Percentiles rank a stretch among this genome's conserved stretches.
These are phyloP conservation scores for Sequoia sempervirens DNA, from an alignment of 75 land plant species.

Conservation along the genomic window DNA sequence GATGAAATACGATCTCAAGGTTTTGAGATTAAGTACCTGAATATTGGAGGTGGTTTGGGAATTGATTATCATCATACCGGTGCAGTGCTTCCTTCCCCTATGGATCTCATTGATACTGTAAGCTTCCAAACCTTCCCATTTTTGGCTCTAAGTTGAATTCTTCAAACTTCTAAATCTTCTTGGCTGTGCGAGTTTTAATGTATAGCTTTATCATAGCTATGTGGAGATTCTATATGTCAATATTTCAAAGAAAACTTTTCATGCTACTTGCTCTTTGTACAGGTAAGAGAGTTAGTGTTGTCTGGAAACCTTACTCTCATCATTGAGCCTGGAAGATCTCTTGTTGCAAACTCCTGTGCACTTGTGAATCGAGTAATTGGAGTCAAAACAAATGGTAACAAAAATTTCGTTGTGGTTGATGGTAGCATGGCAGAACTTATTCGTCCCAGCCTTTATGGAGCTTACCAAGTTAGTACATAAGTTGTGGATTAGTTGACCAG, in stretches of 20 bases:
- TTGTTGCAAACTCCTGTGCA: constrained; percentile 91
- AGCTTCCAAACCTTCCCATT: neutral
- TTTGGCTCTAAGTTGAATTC: neutral
- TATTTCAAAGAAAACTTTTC: neutral
- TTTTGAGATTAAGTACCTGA: constrained; percentile 78
- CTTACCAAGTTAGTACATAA: constrained; percentile 71
- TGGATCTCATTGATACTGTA: constrained; percentile 92
- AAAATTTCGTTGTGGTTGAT: constrained; percentile 90
- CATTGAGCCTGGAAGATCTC: constrained; percentile 97
- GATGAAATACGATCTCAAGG: constrained; percentile 79
- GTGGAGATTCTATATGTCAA: neutral
- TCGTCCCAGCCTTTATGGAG: constrained; percentile 94
- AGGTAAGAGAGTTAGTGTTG: constrained; percentile 86
- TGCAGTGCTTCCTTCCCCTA: constrained; percentile 87
- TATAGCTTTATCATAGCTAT: neutral
- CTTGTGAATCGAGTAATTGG: constrained; percentile 89
- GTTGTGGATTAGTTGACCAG: no score
- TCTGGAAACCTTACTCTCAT: constrained; percentile 72
- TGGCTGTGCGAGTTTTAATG: neutral
- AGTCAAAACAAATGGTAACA: constrained; percentile 97
- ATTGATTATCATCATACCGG: constrained; percentile 92
- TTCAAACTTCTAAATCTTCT: neutral
- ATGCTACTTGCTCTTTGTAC: constrained; percentile 1
- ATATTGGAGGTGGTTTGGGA: constrained; percentile 96
- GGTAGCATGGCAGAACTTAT: constrained; percentile 99